phyloP scores from a whole-genome alignment of 2,329 filamentous ascomycete genomes.

The Sporothrix brasiliensis region DNA sequence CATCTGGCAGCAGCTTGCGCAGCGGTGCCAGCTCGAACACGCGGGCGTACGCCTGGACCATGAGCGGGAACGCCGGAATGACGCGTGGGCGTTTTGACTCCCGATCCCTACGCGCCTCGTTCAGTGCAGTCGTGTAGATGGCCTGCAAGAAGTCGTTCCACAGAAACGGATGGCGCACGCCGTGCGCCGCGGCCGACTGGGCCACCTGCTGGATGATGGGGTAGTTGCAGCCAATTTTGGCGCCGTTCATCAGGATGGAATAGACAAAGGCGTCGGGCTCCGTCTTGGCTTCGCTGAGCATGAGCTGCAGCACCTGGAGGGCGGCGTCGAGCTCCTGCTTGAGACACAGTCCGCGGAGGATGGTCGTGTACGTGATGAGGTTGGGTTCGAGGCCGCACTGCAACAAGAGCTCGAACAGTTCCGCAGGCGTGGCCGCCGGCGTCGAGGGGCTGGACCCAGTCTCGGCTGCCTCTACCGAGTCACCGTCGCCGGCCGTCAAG shows the following conservation, averaged over 20 bases:
- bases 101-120: conserved; percentile 43
- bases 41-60: conserved; percentile 55
- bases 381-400: conserved; percentile 66
- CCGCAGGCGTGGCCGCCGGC: conserved; percentile 49
- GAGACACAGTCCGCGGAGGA: conserved; percentile 71
- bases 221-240: conserved; percentile 61
- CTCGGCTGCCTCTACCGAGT: conserved; percentile 1
- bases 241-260: conserved; percentile 69
- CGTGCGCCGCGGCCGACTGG: conserved; percentile 52
- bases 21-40: conserved; percentile 53
- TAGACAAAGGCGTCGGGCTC: conserved; percentile 68
- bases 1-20: conserved; percentile 44
- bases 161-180: conserved; percentile 53
- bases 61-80: conserved; percentile 49
- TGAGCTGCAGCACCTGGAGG: conserved; percentile 65
- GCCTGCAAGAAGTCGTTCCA: conserved; percentile 58
- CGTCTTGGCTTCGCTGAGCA: conserved; percentile 59
- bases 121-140: conserved; percentile 51
- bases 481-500: conserved; percentile 49
- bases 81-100: conserved; percentile 43
- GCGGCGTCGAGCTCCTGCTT: conserved; percentile 65
- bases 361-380: conserved; percentile 63
- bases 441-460: neutral
- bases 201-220: conserved; percentile 59
- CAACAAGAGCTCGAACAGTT: conserved; percentile 60